Evolutionary conservation across 75 land plant species (phyloP).

Genomic region (Selaginella moellendorffii): DNA sequence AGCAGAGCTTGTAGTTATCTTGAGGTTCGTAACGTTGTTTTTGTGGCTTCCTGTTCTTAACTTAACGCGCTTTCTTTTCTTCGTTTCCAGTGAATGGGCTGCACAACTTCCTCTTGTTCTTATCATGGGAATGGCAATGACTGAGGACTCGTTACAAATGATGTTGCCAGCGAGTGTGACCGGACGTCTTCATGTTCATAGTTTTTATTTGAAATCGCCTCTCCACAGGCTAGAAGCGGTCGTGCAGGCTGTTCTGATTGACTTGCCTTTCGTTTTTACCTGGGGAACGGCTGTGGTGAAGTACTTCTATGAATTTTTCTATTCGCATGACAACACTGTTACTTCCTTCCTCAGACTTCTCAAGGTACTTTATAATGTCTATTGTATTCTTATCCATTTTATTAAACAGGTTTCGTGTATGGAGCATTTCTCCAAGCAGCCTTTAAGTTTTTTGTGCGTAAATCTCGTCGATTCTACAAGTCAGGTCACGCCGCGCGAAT

Average conservation of each 20-base stretch:
- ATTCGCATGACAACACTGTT: constrained; percentile 58
- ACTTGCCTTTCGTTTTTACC: constrained; percentile 32
- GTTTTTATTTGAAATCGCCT: constrained; percentile 53
- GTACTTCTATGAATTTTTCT: constrained; percentile 39
- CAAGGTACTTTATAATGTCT: constrained; percentile 38
- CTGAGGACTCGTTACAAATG: constrained; percentile 37
- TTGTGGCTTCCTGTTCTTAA: background rate
- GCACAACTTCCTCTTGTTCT: constrained; percentile 56
- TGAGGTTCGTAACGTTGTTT: constrained; percentile 33
- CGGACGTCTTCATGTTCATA: constrained; percentile 28
- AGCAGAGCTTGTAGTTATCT: constrained; percentile 52
- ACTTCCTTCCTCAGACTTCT: constrained; percentile 61
- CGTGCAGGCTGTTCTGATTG: constrained; percentile 45
- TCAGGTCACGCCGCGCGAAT: constrained; percentile 15
- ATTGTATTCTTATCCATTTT: background rate
- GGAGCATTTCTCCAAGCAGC: constrained; percentile 55
- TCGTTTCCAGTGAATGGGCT: constrained; percentile 62
- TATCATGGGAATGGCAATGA: constrained; percentile 65
- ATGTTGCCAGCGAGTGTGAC: constrained; percentile 44
- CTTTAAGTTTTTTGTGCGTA: constrained; percentile 46
- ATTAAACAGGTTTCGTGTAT: constrained; percentile 56
- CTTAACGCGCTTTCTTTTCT: background rate
- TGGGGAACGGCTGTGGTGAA: constrained; percentile 37
- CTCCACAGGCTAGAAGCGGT: constrained; percentile 55
- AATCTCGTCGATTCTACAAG: constrained; percentile 17